Evolutionary conservation across 1,284 basidiomycete species (phyloP), one percentile per base, ranked within the genome.

Genomic region (Rhizoctonia solani): DNA sequence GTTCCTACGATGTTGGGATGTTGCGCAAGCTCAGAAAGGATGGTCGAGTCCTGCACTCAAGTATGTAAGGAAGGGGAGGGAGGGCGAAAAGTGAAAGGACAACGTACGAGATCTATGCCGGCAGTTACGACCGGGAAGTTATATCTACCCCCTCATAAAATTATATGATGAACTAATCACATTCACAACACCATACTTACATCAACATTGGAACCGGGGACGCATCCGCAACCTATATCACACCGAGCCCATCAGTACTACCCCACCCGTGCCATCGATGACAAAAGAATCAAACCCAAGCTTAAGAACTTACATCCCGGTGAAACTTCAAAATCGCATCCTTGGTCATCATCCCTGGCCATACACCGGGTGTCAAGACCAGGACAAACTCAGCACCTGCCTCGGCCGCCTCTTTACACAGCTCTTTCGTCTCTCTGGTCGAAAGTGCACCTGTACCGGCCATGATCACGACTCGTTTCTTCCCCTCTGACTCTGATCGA

Each of bases 1-100:
- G 85, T 88, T 69, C 93, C 93, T 71, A 93, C 90, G 73, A 93
- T 92, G 79, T 94, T 94, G 11, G 90, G 90, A 75, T 95, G 92
- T 58, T 83, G 76, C 2, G 89, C 86, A 32, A 95, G 82, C 25
- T 83, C 81, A 66, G 82, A 81, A 72, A 97, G 84, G 61, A 85
- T 83, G 76, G 95, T 92, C 0, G 90, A 92, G 76, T 92, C 89
- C 54, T 55, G 65, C 37, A 16, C 37, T 39, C 16, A 8, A 96
- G 85, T 8, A 8, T 39, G 16, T 39, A 39, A 8, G 9, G 9
- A 39, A 8, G 9, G 37, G 8, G 75, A 96, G n/a, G n/a, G n/a
- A n/a, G n/a, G n/a, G n/a, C 91, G 72, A 92, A 84, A 11, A 0
- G 91, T 87, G 0, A 92, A 90, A 11, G 89, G 42, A 54, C 46